Evolutionary conservation across 1,139 yeast genomes (phyloP).

Genomic region (Pichia sp.): DNA sequence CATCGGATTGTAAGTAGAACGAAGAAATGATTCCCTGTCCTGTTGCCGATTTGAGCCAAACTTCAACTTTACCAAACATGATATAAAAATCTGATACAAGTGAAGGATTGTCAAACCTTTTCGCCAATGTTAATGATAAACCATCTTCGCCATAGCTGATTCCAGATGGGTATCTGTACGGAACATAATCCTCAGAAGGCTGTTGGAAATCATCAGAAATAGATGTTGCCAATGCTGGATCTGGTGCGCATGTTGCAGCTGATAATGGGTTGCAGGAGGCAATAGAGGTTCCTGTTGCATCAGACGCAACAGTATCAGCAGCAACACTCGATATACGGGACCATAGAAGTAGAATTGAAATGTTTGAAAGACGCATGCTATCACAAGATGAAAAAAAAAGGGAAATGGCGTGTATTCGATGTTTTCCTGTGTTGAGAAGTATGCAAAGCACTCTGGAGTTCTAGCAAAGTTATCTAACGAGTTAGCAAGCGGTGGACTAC

Average conservation of each 20-base stretch:
- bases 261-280: conserved; percentile 37
- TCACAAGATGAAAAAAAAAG: no score
- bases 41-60: conserved; percentile 58
- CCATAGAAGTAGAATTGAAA: no score
- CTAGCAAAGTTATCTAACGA: no score
- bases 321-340: no score
- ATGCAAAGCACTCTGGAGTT: no score
- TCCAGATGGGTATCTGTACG: conserved; percentile 32
- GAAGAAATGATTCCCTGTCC: conserved; percentile 77
- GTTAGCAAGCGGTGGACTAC: no score
- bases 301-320: neutral
- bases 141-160: conserved; percentile 45
- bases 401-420: no score
- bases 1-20: conserved; percentile 77
- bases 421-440: no score
- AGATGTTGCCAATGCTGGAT: conserved; percentile 51
- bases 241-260: conserved; percentile 35
- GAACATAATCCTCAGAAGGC: conserved; percentile 38
- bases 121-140: conserved; percentile 47
- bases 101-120: conserved; percentile 69
- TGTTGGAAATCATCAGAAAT: conserved; percentile 42
- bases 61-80: conserved; percentile 82
- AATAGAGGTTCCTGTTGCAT: conserved; percentile 17
- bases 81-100: conserved; percentile 69
- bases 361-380: no score